A percentile compares a stretch with the other conserved stretches of the same genome.
phyloP scores from a whole-genome alignment of 2,329 filamentous ascomycete species.

The Aspergillus felis region DNA sequence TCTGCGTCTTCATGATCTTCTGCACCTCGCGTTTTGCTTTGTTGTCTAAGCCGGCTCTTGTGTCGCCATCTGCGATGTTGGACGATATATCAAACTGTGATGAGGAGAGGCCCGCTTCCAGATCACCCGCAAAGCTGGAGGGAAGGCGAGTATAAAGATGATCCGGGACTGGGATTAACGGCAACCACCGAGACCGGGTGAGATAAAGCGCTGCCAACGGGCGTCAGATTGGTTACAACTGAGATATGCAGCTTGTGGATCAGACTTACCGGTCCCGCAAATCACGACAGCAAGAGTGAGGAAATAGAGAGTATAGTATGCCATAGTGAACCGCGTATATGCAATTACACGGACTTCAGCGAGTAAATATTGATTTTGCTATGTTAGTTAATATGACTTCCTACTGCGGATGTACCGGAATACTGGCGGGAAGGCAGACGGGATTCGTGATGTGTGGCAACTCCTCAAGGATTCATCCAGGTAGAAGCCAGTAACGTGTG shows the following conservation, averaged over 20 bases:
- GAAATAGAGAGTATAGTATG: conserved; percentile 71
- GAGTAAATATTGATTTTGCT: neutral
- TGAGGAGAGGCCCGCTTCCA: conserved; percentile 81
- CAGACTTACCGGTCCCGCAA: conserved; percentile 60
- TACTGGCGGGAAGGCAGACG: neutral
- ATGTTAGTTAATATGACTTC: neutral
- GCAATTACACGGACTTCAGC: neutral
- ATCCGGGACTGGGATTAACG: conserved; percentile 60
- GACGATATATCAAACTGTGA: conserved; percentile 75
- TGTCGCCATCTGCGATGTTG: conserved; percentile 77
- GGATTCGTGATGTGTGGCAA: neutral
- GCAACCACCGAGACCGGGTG: conserved; percentile 74
- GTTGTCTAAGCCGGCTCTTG: conserved; percentile 75
- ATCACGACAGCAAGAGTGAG: conserved; percentile 69
- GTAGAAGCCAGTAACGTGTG: neutral
- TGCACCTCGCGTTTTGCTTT: conserved; percentile 76
- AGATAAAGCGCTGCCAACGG: conserved; percentile 64
- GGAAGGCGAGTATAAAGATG: conserved; percentile 77
- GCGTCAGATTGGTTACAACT: conserved; percentile 6
- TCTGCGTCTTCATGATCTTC: conserved; percentile 81
- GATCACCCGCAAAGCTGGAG: conserved; percentile 72
- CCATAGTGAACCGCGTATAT: conserved; percentile 52
- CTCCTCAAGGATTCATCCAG: neutral
- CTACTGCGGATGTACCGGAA: neutral
- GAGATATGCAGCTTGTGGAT: conserved; percentile 1